Base-by-base conservation (phyloP, 1,284 basidiomycete genomes). In the Sporisorium exsertum region DNA sequence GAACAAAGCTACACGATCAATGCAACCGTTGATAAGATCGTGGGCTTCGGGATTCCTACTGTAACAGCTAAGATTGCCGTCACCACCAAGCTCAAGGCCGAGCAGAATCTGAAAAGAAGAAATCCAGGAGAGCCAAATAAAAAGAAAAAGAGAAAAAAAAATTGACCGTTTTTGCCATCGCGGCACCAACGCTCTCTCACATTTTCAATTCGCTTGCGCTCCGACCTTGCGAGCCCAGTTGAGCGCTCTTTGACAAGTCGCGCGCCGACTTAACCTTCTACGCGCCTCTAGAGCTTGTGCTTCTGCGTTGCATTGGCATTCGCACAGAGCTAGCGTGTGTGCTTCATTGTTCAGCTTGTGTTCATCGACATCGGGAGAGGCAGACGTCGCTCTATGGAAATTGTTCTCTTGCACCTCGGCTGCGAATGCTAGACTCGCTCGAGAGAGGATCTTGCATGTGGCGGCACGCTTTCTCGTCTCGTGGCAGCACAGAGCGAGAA, bases 371-470 rank as follows among this genome's bases (percentile, higher is more conserved):
- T 43, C n/a, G 18, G n/a, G 16, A n/a, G n/a, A 20, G 20, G 16
- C 18, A n/a, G 18, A 32, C 29, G 10, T 16, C 37, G 16, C 40
- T 43, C n/a, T 20, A 43, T 20, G 22, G n/a, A 56, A 33, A 27
- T 26, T 33, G 4, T 61, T 61, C 59, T 54, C 59, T 61, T 61
- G 59, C 59, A 61, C 45, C 52, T 61, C 59, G 59, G 59, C 27
- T 54, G 35, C 33, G 10, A 22, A 3, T 4, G 27, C 27, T 42
- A 22, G 45, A 37, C 24, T 16, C 6, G 6, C 29, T 32, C 29
- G 35, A 35, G 33, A 22, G n/a, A 9, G 32, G 10, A 22, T 33
- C 32, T 24, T 47, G 46, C 57, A 58, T 40, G 35, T 56, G 40
- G 52, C 29, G 50, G 13, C 7, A 5, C 16, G 8, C 16, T 37